Conservation (phyloP, 1,284 basidiomycete species). For the Exobasidium rhododendri region DNA sequence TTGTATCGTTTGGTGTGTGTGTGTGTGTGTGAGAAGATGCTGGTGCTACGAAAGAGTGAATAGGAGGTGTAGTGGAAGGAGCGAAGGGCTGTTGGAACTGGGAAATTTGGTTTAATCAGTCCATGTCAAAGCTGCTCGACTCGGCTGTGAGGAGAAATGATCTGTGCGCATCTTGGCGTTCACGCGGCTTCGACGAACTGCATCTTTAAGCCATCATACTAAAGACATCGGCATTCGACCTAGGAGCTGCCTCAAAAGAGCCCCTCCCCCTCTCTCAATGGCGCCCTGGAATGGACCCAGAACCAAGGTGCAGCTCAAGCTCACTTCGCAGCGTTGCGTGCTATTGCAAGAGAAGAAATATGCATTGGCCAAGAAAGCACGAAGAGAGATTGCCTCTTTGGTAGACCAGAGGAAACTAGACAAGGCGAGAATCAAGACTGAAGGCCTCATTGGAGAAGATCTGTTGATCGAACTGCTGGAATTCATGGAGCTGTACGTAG, state of each 20-base stretch:
- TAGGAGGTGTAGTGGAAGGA: too few species aligned
- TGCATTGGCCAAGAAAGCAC: constrained; percentile 78
- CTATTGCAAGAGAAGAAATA: constrained; percentile 90
- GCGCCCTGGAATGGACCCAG: constrained; percentile 42
- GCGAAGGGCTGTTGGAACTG: too few species aligned
- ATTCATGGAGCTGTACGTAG: constrained; percentile 86
- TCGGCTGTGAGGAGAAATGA: too few species aligned
- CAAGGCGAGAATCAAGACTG: constrained; percentile 76
- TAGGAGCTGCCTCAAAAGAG: too few species aligned
- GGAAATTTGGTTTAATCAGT: too few species aligned
- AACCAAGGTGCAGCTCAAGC: constrained; percentile 60
- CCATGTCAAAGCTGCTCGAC: too few species aligned
- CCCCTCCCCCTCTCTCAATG: too few species aligned
- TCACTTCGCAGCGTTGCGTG: constrained; percentile 83
- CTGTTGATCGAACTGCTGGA: constrained; percentile 65
- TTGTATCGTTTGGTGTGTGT: too few species aligned
- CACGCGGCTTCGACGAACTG: neutral
- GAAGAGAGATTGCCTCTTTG: constrained; percentile 74
- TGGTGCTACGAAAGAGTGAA: too few species aligned
- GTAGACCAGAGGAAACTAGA: constrained; percentile 76
- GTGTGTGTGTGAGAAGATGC: too few species aligned
- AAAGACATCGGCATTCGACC: too few species aligned
- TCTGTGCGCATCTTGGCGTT: too few species aligned
- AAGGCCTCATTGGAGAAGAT: constrained; percentile 79
- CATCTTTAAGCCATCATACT: neutral